Percentiles rank a stretch among this genome's conserved stretches.
These are phyloP conservation scores for Talaromyces marneffei DNA, from an alignment of 2,329 filamentous ascomycete species.

Conservation along the genomic window DNA sequence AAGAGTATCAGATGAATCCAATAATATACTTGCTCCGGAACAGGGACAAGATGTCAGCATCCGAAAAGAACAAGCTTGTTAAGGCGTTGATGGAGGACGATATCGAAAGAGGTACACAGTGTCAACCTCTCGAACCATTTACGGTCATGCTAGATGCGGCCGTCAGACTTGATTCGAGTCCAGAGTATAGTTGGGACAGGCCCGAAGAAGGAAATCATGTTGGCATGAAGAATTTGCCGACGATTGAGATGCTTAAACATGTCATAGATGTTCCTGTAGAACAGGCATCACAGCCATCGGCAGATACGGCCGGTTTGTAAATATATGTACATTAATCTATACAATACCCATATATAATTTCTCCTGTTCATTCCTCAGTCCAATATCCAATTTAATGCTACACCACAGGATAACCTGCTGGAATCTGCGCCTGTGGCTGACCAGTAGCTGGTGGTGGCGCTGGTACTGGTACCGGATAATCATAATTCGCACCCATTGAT, in stretches of 20 bases:
- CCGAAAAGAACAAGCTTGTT: constrained; percentile 24
- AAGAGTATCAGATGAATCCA: constrained; percentile 24
- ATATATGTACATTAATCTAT: constrained; percentile 5
- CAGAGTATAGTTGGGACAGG: neutral
- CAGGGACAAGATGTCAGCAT: constrained; percentile 16
- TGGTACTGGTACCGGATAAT: constrained; percentile 20
- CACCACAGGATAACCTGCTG: neutral
- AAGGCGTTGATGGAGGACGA: constrained; percentile 26
- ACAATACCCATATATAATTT: neutral
- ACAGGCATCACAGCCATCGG: neutral
- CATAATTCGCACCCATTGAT: constrained; percentile 35
- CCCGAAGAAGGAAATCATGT: neutral
- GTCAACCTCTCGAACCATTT: constrained; percentile 22
- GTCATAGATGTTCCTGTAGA: constrained; percentile 29
- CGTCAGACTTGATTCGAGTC: constrained; percentile 23
- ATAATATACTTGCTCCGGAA: constrained; percentile 20
- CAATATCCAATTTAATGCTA: neutral
- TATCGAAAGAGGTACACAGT: constrained; percentile 21
- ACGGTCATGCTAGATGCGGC: constrained; percentile 33
- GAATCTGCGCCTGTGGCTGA: neutral
- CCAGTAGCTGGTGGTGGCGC: neutral
- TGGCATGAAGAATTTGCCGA: constrained; percentile 16
- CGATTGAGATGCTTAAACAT: constrained; percentile 29
- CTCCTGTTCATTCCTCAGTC: neutral
- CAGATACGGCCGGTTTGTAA: constrained; percentile 1